A percentile compares a stretch with the other conserved stretches of the same genome.
Conservation (phyloP, 2,329 filamentous ascomycete species). For the Xylariomycetidae sp. region DNA sequence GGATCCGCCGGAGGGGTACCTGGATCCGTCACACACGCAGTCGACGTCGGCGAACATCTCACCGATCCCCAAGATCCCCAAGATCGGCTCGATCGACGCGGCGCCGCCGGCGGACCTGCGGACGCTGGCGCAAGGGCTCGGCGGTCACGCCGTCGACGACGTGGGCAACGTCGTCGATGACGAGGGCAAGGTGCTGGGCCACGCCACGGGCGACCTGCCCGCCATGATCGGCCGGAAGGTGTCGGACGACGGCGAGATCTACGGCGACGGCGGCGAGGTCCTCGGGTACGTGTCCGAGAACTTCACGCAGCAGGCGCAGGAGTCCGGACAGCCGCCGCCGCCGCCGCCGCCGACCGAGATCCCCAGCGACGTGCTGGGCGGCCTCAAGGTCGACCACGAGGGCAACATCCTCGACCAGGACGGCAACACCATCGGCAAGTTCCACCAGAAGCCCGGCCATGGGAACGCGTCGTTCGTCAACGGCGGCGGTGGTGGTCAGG, state of each 20-base stretch:
- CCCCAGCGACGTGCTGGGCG: constrained; percentile 21
- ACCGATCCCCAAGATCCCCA: constrained; percentile 36
- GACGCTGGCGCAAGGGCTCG: constrained; percentile 34
- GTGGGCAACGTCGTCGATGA: constrained; percentile 48
- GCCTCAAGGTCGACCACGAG: constrained; percentile 35
- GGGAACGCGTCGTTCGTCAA: too few species aligned
- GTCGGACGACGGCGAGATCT: constrained; percentile 38
- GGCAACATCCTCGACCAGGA: constrained; percentile 41
- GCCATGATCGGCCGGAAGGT: constrained; percentile 47
- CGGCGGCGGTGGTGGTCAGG: constrained; percentile 1
- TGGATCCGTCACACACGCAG: constrained; percentile 27
- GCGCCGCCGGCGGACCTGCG: constrained; percentile 23
- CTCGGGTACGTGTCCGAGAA: constrained; percentile 40
- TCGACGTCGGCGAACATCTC: constrained; percentile 32
- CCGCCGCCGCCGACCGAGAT: constrained; percentile 18
- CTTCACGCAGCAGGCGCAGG: constrained; percentile 28
- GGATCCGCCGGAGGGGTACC: constrained; percentile 27
- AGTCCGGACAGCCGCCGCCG: too few species aligned
- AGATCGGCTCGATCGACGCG: constrained; percentile 34
- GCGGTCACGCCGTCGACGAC: constrained; percentile 45
- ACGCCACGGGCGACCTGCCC: constrained; percentile 47
- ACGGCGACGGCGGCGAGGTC: constrained; percentile 36
- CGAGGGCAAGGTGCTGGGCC: constrained; percentile 42
- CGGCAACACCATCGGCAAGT: constrained; percentile 40
- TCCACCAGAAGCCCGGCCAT: constrained; percentile 36